Conservation (phyloP, 495 filamentous ascomycete species). For the Penicillium steckii region DNA sequence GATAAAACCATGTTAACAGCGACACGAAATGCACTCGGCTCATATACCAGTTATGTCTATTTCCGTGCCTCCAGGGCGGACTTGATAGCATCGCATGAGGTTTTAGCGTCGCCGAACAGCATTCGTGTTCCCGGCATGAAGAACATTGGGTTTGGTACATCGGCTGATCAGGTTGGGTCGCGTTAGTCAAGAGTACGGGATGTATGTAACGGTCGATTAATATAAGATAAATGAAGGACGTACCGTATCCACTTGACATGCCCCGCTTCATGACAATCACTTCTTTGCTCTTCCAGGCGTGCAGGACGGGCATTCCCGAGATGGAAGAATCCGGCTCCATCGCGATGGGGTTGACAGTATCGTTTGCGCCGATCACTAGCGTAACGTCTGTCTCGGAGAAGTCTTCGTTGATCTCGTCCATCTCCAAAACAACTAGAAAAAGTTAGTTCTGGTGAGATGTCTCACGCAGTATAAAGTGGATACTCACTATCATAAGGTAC, state of each 20-base stretch:
- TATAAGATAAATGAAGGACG: conserved; percentile 15
- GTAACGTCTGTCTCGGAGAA: conserved; percentile 80
- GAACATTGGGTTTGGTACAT: conserved; percentile 87
- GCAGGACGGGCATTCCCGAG: conserved; percentile 81
- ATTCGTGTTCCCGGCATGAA: conserved; percentile 80
- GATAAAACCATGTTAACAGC: too few species aligned
- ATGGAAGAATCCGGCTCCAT: conserved; percentile 75
- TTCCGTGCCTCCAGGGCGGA: conserved; percentile 38
- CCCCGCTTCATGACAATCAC: conserved; percentile 84
- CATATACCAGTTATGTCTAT: conserved; percentile 22
- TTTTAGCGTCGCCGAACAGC: conserved; percentile 82
- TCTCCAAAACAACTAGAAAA: conserved; percentile 65
- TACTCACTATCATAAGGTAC: conserved; percentile 75
- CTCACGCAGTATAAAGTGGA: not conserved
- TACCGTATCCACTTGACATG: conserved; percentile 78
- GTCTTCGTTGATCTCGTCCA: conserved; percentile 91
- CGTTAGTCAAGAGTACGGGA: not conserved
- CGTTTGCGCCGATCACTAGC: conserved; percentile 81
- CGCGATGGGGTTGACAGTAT: conserved; percentile 83
- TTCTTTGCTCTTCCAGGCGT: conserved; percentile 88
- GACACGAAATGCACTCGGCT: too few species aligned
- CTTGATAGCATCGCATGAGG: conserved; percentile 67
- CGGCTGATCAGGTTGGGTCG: conserved; percentile 45
- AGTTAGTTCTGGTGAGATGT: conserved; percentile 20
- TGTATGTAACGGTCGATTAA: not conserved